Conservation (phyloP, 768 basidiomycete genomes). For the Suillus luteus region DNA sequence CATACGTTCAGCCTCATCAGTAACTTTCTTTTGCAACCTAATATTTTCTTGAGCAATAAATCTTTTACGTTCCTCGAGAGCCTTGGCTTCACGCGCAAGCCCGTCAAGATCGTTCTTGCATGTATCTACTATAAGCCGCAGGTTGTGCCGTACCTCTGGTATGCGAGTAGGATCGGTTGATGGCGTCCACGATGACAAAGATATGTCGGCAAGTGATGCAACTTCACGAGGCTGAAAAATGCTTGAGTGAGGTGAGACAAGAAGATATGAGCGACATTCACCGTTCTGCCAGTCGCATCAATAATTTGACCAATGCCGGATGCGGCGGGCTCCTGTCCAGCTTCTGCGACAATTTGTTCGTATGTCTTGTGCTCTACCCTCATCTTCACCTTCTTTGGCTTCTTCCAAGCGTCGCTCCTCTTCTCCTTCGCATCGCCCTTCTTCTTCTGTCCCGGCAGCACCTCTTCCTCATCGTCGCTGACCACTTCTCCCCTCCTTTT, state of each 20-base stretch:
- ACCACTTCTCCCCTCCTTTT: constrained; percentile 69
- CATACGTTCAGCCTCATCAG: constrained; percentile 78
- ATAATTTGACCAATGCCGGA: constrained; percentile 84
- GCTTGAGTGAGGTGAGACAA: constrained; percentile 10
- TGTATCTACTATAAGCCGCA: constrained; percentile 81
- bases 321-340: constrained; percentile 58
- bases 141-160: constrained; percentile 96
- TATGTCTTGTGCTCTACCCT: constrained; percentile 95
- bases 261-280: constrained; percentile 40
- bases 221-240: constrained; percentile 77
- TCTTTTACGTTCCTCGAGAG: constrained; percentile 76
- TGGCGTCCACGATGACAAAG: constrained; percentile 80
- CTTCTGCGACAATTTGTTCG: constrained; percentile 91
- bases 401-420: constrained; percentile 82
- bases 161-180: constrained; percentile 85
- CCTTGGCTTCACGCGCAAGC: constrained; percentile 86
- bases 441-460: constrained; percentile 17
- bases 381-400: constrained; percentile 79
- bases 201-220: constrained; percentile 78
- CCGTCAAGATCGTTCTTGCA: constrained; percentile 86
- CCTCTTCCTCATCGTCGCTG: constrained; percentile 66
- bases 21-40: constrained; percentile 66
- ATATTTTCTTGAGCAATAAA: constrained; percentile 71
- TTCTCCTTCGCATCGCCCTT: constrained; percentile 56
- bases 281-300: constrained; percentile 92